phyloP scores from a whole-genome alignment of 208 protist species.

The Leptomonas seymouri region DNA sequence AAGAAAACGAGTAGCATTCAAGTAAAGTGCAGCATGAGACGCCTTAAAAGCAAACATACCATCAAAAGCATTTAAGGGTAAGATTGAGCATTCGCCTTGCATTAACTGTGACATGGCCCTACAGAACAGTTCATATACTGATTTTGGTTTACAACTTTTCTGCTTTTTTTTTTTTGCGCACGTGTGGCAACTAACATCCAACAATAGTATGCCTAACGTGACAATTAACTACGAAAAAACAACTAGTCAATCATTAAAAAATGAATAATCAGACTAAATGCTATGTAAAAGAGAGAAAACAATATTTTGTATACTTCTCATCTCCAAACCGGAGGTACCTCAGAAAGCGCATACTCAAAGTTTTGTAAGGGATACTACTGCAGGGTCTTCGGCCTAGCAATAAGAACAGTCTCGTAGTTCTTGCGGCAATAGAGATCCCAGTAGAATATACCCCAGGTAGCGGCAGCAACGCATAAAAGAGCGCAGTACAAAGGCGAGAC shows the following conservation, averaged over 20 bases:
- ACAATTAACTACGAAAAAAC: constrained; percentile 17
- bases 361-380: background rate
- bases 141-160: constrained; percentile 7
- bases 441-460: constrained; percentile 83
- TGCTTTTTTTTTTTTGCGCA: background rate
- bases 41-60: too few species aligned
- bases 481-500: constrained; percentile 73
- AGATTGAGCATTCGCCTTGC: too few species aligned
- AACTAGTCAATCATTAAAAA: too few species aligned
- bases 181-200: constrained; percentile 4
- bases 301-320: background rate
- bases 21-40: too few species aligned
- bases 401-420: constrained; percentile 83
- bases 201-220: constrained; percentile 15
- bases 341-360: constrained; percentile 16
- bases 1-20: too few species aligned
- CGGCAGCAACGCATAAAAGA: constrained; percentile 57
- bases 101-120: too few species aligned
- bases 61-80: too few species aligned
- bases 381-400: constrained; percentile 64
- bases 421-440: constrained; percentile 86
- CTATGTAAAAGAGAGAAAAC: constrained; percentile 20
- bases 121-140: background rate
- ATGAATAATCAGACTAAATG: constrained; percentile 11
- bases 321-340: constrained; percentile 5